These are phyloP conservation scores for Aureobasidium subglaciale DNA, from an alignment of 2,329 filamentous ascomycete species.

Conservation along the genomic window DNA sequence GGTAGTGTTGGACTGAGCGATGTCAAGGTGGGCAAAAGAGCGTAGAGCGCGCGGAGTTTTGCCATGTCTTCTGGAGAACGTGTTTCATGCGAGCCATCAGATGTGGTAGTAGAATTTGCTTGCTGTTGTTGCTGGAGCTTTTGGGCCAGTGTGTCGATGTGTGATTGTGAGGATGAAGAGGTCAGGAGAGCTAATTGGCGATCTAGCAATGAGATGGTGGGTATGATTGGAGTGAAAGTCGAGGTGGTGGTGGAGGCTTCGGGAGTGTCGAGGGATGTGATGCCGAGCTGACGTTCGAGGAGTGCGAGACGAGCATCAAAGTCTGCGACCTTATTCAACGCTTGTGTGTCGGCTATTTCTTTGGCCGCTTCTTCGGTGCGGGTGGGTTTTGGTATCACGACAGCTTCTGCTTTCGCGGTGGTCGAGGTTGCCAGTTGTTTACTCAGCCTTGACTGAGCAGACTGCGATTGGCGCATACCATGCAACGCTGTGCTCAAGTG, in stretches of 20 bases:
- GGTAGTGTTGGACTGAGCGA: conserved; percentile 78
- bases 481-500: conserved; percentile 16
- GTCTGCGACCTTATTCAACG: conserved; percentile 72
- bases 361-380: neutral
- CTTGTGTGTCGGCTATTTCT: conserved; percentile 40
- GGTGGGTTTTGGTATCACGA: neutral
- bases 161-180: conserved; percentile 62
- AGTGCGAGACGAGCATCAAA: conserved; percentile 76
- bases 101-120: conserved; percentile 19
- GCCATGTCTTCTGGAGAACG: conserved; percentile 59
- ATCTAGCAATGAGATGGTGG: conserved; percentile 72
- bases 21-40: conserved; percentile 81
- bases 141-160: conserved; percentile 61
- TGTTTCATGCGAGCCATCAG: conserved; percentile 17
- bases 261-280: conserved; percentile 57
- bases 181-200: conserved; percentile 67
- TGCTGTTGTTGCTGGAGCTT: conserved; percentile 49
- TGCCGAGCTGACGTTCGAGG: conserved; percentile 74
- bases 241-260: conserved; percentile 46
- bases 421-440: conserved; percentile 5
- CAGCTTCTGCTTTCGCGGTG: neutral
- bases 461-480: conserved; percentile 16
- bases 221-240: conserved; percentile 61
- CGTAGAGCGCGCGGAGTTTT: conserved; percentile 89
- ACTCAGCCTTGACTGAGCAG: conserved; percentile 14